phyloP scores from a whole-genome alignment of 257 asterid species.

The Petrea volubilis region DNA sequence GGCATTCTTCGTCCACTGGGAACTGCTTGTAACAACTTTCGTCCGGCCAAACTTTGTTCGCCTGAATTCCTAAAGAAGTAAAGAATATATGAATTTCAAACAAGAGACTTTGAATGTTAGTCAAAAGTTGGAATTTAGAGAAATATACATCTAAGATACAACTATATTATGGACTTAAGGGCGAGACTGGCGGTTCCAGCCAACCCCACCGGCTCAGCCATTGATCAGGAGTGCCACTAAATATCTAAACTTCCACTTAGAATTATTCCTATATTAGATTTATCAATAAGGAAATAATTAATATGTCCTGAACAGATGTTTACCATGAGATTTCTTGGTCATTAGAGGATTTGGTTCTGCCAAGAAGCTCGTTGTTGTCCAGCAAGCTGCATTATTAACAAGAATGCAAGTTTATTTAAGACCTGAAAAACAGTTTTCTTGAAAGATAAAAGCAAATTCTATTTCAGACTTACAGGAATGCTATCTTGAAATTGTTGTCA shows the following conservation, averaged over 20 bases:
- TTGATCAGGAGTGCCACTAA: too few relatives aligned
- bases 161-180: too few relatives aligned
- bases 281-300: background rate
- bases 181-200: too few relatives aligned
- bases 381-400: constrained; percentile 65
- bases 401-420: background rate
- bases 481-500: constrained; percentile 52
- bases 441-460: constrained; percentile 2
- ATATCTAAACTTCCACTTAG: background rate
- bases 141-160: background rate
- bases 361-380: constrained; percentile 67
- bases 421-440: constrained; percentile 6
- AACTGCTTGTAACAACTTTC: constrained; percentile 47
- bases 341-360: constrained; percentile 31
- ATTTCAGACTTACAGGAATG: constrained; percentile 52
- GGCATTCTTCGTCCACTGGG: background rate
- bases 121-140: background rate
- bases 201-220: too few relatives aligned
- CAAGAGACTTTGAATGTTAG: background rate
- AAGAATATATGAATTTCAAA: constrained; percentile 13
- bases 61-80: constrained; percentile 44
- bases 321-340: constrained; percentile 43
- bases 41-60: constrained; percentile 27
- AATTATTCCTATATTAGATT: background rate
- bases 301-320: constrained; percentile 9